These are phyloP conservation scores for Mycocentrospora acerina DNA, from an alignment of 2,329 filamentous ascomycete genomes.

Conservation along the genomic window DNA sequence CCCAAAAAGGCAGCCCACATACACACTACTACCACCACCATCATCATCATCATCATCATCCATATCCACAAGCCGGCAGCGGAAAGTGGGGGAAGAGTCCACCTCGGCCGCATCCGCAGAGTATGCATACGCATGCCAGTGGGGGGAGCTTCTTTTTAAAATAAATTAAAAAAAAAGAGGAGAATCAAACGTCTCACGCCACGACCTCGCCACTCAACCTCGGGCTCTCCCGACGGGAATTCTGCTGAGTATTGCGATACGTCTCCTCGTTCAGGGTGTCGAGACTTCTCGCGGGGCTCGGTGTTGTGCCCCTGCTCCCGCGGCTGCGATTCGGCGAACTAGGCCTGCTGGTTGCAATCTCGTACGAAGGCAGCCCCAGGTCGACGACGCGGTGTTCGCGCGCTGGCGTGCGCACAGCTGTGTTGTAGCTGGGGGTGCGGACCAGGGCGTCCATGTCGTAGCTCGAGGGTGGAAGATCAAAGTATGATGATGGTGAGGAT, in stretches of 20 bases:
- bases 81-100: too few relatives aligned
- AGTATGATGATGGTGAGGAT: too few relatives aligned
- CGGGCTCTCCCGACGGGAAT: slow-evolving; percentile 28
- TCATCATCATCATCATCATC: too few relatives aligned
- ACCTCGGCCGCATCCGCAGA: too few relatives aligned
- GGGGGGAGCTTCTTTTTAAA: too few relatives aligned
- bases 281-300: slow-evolving; percentile 36
- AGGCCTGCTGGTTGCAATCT: slow-evolving; percentile 48
- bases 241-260: slow-evolving; percentile 39
- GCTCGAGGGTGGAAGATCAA: slow-evolving; percentile 20
- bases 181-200: too few relatives aligned
- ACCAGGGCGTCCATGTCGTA: slow-evolving; percentile 50
- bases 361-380: slow-evolving; percentile 46
- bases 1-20: too few relatives aligned
- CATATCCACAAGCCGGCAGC: too few relatives aligned
- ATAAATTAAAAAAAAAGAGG: too few relatives aligned
- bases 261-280: slow-evolving; percentile 42
- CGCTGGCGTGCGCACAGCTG: slow-evolving; percentile 49
- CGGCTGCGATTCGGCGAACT: slow-evolving; percentile 39
- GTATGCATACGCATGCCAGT: too few relatives aligned
- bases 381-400: slow-evolving; percentile 44
- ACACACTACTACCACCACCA: too few relatives aligned
- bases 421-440: slow-evolving; percentile 55
- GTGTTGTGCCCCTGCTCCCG: slow-evolving; percentile 33
- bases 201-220: slow-evolving; percentile 30